These are phyloP conservation scores for Globisporangium cystogenes DNA, from an alignment of 352 stramenopile genomes.

Conservation along the genomic window DNA sequence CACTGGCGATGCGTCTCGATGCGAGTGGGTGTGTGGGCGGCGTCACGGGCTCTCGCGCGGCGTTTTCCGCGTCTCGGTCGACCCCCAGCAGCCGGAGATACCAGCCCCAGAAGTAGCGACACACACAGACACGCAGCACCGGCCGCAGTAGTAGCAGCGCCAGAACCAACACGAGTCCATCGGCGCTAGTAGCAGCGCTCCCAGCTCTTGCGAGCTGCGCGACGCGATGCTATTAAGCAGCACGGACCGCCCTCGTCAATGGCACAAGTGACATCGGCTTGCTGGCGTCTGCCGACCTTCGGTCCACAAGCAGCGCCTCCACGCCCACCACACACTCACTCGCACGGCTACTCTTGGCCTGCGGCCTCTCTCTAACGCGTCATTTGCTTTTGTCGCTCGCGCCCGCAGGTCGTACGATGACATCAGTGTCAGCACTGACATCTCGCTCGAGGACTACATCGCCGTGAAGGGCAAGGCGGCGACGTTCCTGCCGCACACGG, in stretches of 20 bases:
- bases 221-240: too few species aligned
- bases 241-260: too few species aligned
- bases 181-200: too few species aligned
- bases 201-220: too few species aligned
- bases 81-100: background rate
- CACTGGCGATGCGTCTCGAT: background rate
- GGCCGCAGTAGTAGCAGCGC: too few species aligned
- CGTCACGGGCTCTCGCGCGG: background rate
- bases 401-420: slow-evolving; percentile 95
- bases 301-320: too few species aligned
- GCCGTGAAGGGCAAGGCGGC: slow-evolving; percentile 97
- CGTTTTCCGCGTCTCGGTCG: background rate
- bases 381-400: background rate
- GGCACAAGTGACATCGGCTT: too few species aligned
- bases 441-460: slow-evolving; percentile 99
- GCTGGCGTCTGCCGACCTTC: too few species aligned
- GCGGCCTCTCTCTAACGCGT: background rate
- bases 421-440: slow-evolving; percentile 96
- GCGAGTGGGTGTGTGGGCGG: background rate
- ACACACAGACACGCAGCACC: background rate
- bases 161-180: too few species aligned
- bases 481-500: slow-evolving; percentile 99
- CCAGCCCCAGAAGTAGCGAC: background rate
- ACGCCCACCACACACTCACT: background rate
- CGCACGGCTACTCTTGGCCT: too few species aligned